Base-by-base conservation (phyloP, 2,329 filamentous ascomycete genomes). In the Apiospora kogelbergensis region DNA sequence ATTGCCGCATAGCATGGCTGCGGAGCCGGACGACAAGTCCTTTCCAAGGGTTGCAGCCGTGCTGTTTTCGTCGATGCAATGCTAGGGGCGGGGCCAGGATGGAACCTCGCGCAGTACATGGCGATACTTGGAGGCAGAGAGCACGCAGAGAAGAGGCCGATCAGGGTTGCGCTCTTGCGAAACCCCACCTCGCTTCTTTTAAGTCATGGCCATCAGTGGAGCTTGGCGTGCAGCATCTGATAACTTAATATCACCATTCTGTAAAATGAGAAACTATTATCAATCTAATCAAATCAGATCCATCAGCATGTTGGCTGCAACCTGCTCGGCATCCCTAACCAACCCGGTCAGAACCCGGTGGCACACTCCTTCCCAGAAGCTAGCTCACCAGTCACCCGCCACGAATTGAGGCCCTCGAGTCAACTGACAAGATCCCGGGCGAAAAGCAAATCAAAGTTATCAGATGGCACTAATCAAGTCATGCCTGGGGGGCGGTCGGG, bases 211-310 rank as follows among this genome's bases (percentile, higher is more conserved):
- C 45, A 40, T 41, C 41, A 46, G 63, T 57, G 45, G 45, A n/a
- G 45, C 72, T 74, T 74, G 72, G 72, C 72, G 68, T 72, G 72
- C 70, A 74, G 71, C 74, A 78, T 78, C 76, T 76, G 76, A 77
- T 78, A 78, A 78, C 76, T 66, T 46, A 53, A 66, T 66, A 66
- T 37, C 24, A n/a, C 53, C 17, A 53, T 53, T 37, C 48, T 57
- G 48, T 33, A 17, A 17, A 15, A 2, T 6, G 10, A 30, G 11
- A 33, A 30, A 60, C 53, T 60, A 60, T 60, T 60, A 60, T 60
- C 53, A 60, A 60, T 60, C 26, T 60, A 60, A 60, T 60, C 53
- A 60, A 60, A 60, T 60, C 53, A 57, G 26, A 60, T 60, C 53
- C 26, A 60, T 60, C 30, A 17, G 3, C 53, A 60, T 60, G 26